phyloP scores from a whole-genome alignment of 306 rosid genomes.

The Prunus dulcis region DNA sequence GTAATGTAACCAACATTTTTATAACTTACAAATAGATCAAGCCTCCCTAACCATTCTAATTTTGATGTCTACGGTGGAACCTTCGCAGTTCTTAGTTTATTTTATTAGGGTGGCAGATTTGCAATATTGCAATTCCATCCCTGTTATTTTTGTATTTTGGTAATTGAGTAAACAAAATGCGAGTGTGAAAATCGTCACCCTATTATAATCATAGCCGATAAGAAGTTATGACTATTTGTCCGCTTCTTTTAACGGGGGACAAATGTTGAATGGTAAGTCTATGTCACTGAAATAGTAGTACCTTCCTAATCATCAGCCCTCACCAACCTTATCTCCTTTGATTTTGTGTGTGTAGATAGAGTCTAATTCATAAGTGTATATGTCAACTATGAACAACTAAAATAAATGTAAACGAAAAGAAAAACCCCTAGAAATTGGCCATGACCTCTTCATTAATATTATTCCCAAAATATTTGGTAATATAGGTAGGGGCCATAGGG shows the following conservation, averaged over 20 bases:
- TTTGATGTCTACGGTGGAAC: too few relatives aligned
- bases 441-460: neutral
- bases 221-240: neutral
- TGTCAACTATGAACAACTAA: neutral
- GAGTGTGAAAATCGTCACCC: too few relatives aligned
- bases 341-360: neutral
- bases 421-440: neutral
- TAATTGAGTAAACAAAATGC: too few relatives aligned
- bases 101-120: too few relatives aligned
- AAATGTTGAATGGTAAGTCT: constrained; percentile 1
- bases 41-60: neutral
- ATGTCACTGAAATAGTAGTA: constrained; percentile 1
- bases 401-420: neutral
- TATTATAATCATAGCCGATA: neutral
- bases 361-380: neutral
- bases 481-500: neutral
- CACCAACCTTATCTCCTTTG: neutral
- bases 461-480: neutral
- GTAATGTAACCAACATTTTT: neutral
- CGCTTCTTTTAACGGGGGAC: neutral
- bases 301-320: neutral
- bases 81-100: too few relatives aligned
- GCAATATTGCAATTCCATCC: too few relatives aligned
- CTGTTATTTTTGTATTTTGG: too few relatives aligned
- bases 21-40: neutral